Base-by-base conservation (phyloP, 1,284 basidiomycete species). In the Peniophora sp. region DNA sequence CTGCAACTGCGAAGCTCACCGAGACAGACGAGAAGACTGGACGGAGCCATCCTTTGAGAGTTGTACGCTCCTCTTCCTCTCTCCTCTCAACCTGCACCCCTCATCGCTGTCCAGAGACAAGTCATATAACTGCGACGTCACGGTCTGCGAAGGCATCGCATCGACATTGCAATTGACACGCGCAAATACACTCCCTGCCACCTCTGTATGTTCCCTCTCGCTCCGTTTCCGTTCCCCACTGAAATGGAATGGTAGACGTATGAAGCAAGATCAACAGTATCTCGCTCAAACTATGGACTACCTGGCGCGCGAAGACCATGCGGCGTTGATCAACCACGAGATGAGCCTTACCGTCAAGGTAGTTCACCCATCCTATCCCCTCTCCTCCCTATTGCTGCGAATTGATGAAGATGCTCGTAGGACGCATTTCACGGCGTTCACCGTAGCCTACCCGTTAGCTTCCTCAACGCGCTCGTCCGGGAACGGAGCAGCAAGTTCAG, bases 111-210 rank as follows among this genome's bases (percentile, higher is more conserved):
- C 23, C 11, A 49, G 57, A 87, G 84, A 87, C 66, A 85, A 89
- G 66, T 69, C 96, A 48, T 93, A 97, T 68, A 97, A 96, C 61
- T 94, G 92, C 63, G 95, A 97, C 68, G 85, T 97, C 22, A 95
- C 97, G 92, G 92, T 97, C 58, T 79, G 94, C 60, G 93, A 97
- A 73, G 94, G 97, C 68, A 93, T 97, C 57, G 92, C 91, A 97
- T 98, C 61, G 96, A 99, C 63, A 92, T 97, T 10, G 77, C 98
- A 17, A 89, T 98, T 50, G 86, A 89, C 43, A 96, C 89, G 12
- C 81, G 96, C 56, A 97, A 97, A 78, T 99, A 98, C 63, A 80
- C 97, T 2, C 92, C 92, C 6, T 96, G 93, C 63, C n/a, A n/a
- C n/a, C 74, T 90, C 44, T 89, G 86, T 88, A 59, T 58, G 83